Evolutionary conservation across 208 protist species (phyloP), one percentile per base, ranked within the genome.

Genomic region (Leishmania amazonensis): DNA sequence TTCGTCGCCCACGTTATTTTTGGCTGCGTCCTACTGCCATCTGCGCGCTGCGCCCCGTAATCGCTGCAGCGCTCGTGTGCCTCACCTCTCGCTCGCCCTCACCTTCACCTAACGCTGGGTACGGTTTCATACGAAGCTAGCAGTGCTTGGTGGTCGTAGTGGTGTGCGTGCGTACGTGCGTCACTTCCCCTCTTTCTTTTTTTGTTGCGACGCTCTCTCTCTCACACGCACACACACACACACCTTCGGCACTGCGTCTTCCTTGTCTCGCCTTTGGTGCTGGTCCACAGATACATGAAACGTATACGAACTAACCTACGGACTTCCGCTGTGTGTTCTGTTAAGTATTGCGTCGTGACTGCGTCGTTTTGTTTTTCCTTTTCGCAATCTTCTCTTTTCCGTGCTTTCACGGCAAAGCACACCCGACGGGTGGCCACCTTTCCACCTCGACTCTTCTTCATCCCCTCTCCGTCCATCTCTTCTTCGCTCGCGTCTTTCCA

Each of bases 351-450:
- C 17, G 47, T 13, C 2, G 31, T n/a, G 15, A 28, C 42, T 42
- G 21, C 58, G 7, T 78, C 51, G 58, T 81, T 65, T 81, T 80
- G 28, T 76, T 79, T 75, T 75, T 77, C 54, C 17, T 58, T 77
- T 73, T 31, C 2, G 21, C 5, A n/a, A n/a, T 24, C 67, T 53
- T 13, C 38, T 24, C 19, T 73, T 35, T n/a, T 40, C 9, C 6
- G 40, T 47, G 67, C 6, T 49, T 49, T 7, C 38, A 51, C 67
- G 28, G 42, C 19, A 28, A 15, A 73, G 67, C 21, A 24, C 38
- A 21, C 42, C 38, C 42, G 24, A 7, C 2, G 19, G 0, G 31
- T 73, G 67, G 6, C 0, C 38, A 3, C 35, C 13, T 8, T 62
- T 40, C 49, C 31, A 1, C 19, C 49, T 74, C 54, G 15, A 54